phyloP scores from a whole-genome alignment of 306 rosid species.

The Casuarina glauca region DNA sequence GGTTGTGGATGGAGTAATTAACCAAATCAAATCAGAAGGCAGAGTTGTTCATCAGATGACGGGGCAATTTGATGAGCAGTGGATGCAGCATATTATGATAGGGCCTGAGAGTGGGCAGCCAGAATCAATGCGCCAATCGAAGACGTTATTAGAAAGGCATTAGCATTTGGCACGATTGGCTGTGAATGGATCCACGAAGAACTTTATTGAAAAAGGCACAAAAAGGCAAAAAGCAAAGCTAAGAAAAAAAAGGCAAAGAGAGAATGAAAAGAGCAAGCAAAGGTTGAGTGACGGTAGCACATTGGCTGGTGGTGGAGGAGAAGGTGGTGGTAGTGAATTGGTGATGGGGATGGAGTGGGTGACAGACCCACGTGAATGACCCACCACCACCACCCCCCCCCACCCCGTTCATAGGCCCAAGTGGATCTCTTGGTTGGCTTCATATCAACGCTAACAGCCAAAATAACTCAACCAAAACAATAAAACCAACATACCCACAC shows the following conservation, averaged over 20 bases:
- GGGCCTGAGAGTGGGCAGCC: conserved; percentile 27
- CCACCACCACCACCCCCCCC: conserved; percentile 52
- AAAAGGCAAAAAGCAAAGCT: conserved; percentile 27
- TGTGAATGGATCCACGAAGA: conserved; percentile 46
- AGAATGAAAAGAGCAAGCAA: conserved; percentile 13
- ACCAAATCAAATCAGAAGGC: neutral
- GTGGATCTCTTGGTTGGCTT: conserved; percentile 80
- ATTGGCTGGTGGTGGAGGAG: conserved; percentile 50
- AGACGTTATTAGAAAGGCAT: conserved; percentile 23
- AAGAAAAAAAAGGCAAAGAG: conserved; percentile 4
- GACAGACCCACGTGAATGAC: conserved; percentile 78
- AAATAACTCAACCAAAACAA: conserved; percentile 47
- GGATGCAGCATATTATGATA: conserved; percentile 35
- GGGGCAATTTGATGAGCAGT: neutral
- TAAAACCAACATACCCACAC: conserved; percentile 43
- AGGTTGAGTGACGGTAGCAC: conserved; percentile 49
- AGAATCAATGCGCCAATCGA: conserved; percentile 16
- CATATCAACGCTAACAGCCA: conserved; percentile 90
- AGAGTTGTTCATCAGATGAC: too few relatives aligned
- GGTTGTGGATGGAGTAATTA: neutral
- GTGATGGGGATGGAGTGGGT: conserved; percentile 58
- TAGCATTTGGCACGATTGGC: conserved; percentile 43
- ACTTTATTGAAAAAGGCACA: conserved; percentile 43
- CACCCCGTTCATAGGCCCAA: conserved; percentile 16
- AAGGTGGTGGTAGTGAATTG: conserved; percentile 31